Conservation (phyloP, 371 early-diverging fungal species). For the Apophysomyces trapeziformis region DNA sequence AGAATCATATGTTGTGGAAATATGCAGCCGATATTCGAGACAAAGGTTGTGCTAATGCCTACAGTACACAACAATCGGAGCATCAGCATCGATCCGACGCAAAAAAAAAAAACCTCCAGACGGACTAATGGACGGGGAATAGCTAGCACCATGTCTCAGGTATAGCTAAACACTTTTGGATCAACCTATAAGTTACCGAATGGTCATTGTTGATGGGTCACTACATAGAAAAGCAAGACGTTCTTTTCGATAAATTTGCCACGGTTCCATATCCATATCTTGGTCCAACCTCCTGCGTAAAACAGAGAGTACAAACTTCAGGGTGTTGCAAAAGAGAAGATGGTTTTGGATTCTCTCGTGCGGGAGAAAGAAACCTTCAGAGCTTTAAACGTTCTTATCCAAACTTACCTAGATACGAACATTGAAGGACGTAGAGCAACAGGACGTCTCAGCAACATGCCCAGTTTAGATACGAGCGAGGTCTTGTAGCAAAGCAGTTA, state of each 20-base stretch:
- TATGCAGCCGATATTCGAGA: constrained; percentile 9
- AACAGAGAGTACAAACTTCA: not conserved
- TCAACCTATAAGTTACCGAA: not conserved
- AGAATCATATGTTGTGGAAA: constrained; percentile 13
- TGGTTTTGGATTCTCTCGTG: not conserved
- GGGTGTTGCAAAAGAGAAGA: not conserved
- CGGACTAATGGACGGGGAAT: not conserved
- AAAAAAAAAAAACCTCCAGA: not conserved
- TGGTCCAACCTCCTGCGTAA: too few species aligned
- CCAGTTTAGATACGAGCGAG: not conserved
- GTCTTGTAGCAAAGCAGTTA: not conserved
- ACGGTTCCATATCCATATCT: too few species aligned
- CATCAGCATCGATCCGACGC: constrained; percentile 13
- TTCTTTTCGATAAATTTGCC: too few species aligned
- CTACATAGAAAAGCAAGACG: too few species aligned
- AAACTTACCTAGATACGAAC: not conserved
- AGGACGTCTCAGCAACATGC: not conserved
- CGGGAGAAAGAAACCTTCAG: not conserved
- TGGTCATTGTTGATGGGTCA: too few species aligned
- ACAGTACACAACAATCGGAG: constrained; percentile 4
- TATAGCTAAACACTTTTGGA: not conserved
- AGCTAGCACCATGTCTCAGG: not conserved
- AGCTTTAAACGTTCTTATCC: not conserved
- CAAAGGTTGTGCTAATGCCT: not conserved
- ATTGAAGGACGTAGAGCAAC: not conserved